Evolutionary conservation across 257 asterid genomes (phyloP).

Genomic region (Echium plantagineum): DNA sequence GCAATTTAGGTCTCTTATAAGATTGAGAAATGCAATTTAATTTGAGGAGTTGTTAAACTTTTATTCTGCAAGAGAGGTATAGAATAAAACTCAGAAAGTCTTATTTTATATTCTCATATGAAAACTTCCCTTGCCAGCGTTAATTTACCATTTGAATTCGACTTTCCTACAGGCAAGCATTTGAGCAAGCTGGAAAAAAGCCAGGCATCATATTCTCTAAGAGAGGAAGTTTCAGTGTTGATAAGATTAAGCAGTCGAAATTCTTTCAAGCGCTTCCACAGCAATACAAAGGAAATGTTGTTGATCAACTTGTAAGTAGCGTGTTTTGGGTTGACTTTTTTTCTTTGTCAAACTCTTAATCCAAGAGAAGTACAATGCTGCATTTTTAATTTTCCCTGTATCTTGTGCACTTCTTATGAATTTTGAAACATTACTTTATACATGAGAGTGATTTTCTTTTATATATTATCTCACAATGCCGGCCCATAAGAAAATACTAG

Average conservation of each 20-base stretch:
- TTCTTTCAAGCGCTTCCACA: conserved; percentile 42
- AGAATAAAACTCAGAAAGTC: background rate
- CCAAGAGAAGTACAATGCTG: too few species aligned
- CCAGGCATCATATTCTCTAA: conserved; percentile 52
- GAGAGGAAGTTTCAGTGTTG: conserved; percentile 41
- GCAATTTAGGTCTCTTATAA: too few species aligned
- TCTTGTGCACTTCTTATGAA: too few species aligned
- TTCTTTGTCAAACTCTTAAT: background rate
- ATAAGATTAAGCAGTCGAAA: conserved; percentile 66
- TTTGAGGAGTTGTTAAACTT: too few species aligned
- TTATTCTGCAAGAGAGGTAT: background rate
- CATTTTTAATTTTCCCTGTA: too few species aligned
- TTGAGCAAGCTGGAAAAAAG: conserved; percentile 78
- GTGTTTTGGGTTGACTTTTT: background rate
- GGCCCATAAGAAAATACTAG: background rate
- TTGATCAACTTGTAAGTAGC: conserved; percentile 34
- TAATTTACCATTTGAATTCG: too few species aligned
- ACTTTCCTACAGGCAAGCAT: conserved; percentile 53
- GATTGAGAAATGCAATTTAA: too few species aligned
- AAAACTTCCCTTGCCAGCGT: too few species aligned
- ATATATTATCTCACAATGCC: background rate
- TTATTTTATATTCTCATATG: too few species aligned
- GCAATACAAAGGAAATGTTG: conserved; percentile 29
- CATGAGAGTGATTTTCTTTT: too few species aligned
- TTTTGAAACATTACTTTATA: too few species aligned